Base-by-base conservation (phyloP, 2,329 filamentous ascomycete genomes). In the Tympanopsis confertula region DNA sequence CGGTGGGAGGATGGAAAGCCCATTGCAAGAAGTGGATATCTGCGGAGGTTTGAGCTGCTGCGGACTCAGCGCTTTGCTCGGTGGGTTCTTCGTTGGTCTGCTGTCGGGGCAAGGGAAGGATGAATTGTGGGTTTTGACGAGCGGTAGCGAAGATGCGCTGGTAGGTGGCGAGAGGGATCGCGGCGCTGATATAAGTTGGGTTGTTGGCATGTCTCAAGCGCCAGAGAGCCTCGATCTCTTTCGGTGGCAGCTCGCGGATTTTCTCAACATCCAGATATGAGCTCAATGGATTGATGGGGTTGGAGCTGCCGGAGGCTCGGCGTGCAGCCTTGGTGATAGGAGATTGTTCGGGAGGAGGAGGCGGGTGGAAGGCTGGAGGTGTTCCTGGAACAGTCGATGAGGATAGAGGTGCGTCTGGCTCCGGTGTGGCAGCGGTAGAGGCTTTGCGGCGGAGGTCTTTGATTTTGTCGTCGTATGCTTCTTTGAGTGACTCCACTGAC, bases 11-110 rank as follows among this genome's bases (percentile, higher is more conserved):
- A 42, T 94, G 88, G 59, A 94, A 95, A 0, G 83, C 84, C 86
- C 93, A 98, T 61, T 98, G 89, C 44, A 98, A 62, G 58, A 94
- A 94, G 61, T 98, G 91, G 35, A 98, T 87, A 59, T 96, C 91
- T 35, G 87, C 86, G 30, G 13, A 10, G 30, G 22, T 26, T n/a
- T 26, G 22, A 26, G 22, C 60, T 43, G 59, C 58, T 4, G 44
- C 44, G 3, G 44, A 40, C 4, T 44, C 46, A 68, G 66, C 18
- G 58, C 63, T 35, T 14, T 36, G 22, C 19, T 22, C 13, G 40
- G 41, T 13, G 48, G 46, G 24, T 28, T 10, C 24, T 33, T 33
- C 10, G 10, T 33, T 7, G 15, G 44, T 39, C 12, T 44, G 58
- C 37, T 55, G 66, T 58, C 73, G 84, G 46, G 84, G 84, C 5